Percentiles rank a stretch among this genome's conserved stretches.
phyloP scores from a whole-genome alignment of 352 stramenopile genomes.

The Phytophthora cactorum region DNA sequence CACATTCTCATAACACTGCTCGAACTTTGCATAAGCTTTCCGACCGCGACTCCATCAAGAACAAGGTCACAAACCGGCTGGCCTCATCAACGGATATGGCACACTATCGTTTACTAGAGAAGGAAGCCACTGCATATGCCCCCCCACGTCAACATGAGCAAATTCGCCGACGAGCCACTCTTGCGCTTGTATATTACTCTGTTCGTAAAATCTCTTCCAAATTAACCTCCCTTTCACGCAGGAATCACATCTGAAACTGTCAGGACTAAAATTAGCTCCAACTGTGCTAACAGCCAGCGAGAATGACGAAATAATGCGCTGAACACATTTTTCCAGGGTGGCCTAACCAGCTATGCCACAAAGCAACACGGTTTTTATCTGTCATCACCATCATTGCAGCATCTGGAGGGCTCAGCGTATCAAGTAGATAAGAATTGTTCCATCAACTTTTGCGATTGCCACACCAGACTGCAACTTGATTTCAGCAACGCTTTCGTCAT shows the following conservation, averaged over 20 bases:
- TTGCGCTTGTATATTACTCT: neutral
- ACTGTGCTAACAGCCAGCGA: no score
- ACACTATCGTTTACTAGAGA: conserved; percentile 19
- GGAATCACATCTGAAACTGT: neutral
- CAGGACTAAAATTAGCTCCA: neutral
- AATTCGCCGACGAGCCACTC: conserved; percentile 14
- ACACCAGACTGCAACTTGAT: no score
- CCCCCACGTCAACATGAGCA: conserved; percentile 23
- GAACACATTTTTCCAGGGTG: conserved; percentile 9
- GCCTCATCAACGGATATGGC: conserved; percentile 20
- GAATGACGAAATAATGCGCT: conserved; percentile 17
- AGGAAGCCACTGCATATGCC: conserved; percentile 18
- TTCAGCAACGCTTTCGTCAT: no score
- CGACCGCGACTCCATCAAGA: conserved; percentile 12
- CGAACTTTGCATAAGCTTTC: conserved; percentile 20
- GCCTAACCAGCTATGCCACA: conserved; percentile 6
- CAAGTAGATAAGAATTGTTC: no score
- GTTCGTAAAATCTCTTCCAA: conserved; percentile 3
- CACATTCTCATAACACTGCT: conserved; percentile 12
- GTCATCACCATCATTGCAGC: neutral
- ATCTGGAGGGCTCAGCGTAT: no score
- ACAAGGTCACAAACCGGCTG: conserved; percentile 3
- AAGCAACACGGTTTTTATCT: neutral
- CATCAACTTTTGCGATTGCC: no score
- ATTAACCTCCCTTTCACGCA: conserved; percentile 18